These are phyloP conservation scores for Voacanga thouarsii DNA, from an alignment of 257 asterid species.

Conservation along the genomic window DNA sequence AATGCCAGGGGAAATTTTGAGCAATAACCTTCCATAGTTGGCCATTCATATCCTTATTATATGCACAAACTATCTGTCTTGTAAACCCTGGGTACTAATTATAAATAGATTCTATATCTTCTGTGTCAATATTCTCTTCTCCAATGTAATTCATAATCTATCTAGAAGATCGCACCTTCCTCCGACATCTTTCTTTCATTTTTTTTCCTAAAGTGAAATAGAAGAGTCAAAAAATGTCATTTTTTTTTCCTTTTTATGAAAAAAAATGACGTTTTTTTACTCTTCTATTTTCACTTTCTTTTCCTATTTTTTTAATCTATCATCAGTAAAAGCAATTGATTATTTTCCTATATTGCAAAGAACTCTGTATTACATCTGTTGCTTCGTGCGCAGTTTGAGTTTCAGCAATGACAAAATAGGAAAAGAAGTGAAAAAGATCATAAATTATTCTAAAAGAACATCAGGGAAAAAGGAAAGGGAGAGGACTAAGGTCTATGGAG, in stretches of 20 bases:
- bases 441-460: neutral
- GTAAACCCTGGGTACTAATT: neutral
- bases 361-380: too few species aligned
- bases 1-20: neutral
- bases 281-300: too few species aligned
- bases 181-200: too few species aligned
- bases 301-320: too few species aligned
- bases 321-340: too few species aligned
- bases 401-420: neutral
- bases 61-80: neutral
- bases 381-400: too few species aligned
- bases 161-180: neutral
- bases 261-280: too few species aligned
- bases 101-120: neutral
- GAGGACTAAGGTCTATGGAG: neutral
- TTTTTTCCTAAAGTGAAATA: too few species aligned
- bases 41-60: neutral
- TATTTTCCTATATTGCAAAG: too few species aligned
- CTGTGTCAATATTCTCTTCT: neutral
- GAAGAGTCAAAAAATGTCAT: too few species aligned
- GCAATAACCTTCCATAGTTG: neutral
- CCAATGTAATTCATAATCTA: neutral
- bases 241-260: too few species aligned
- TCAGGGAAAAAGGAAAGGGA: neutral
- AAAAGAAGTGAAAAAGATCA: neutral